Evolutionary conservation across 1,284 basidiomycete species (phyloP), one percentile per base, ranked within the genome.

Genomic region (Farysia itapuensis): DNA sequence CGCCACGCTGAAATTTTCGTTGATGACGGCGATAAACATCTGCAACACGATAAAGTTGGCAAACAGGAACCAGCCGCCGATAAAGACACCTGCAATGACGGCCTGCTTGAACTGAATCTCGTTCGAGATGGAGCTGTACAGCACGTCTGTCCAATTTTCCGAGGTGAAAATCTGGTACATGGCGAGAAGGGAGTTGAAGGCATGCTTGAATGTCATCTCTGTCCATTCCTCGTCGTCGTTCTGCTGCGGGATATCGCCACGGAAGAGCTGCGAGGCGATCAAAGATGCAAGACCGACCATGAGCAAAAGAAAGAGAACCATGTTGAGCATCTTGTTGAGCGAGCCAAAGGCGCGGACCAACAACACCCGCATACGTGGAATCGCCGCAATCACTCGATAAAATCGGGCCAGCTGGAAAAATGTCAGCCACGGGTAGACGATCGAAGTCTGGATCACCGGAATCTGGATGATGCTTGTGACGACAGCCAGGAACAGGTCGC

Each of bases 21-120:
- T 92, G 81, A 98, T 93, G 41, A 97, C 93, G 25, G 93, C 94
- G 71, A 98, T 92, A 80, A 97, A 96, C 86, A 97, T 90, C 71
- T 96, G 92, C 45, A 95, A 77, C n/a, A 97, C 82, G 69, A 96
- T 91, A 80, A 93, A 94, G 75, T 94, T 94, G 2, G 90, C 86
- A 63, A 98, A 93, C 37, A 95, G 79, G 80, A 96, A 84, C 94
- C 94, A 98, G 5, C 82, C 83, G 12, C 84, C 80, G 13, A 97
- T 68, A 77, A 96, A 93, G 23, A 91, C 78, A 6, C 86, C 83
- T 0, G 86, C 81, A 26, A 96, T 79, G 19, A 84, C 82, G 1
- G 85, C 83, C 77, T 97, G 93, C 5, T 85, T 82, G 22, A 85
- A 84, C 2, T 77, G 76, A 1, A 81, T 74, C 71, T 90, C 89